Conservation (phyloP, 108 stramenopile species). For the Aurantiochytrium sp. region DNA sequence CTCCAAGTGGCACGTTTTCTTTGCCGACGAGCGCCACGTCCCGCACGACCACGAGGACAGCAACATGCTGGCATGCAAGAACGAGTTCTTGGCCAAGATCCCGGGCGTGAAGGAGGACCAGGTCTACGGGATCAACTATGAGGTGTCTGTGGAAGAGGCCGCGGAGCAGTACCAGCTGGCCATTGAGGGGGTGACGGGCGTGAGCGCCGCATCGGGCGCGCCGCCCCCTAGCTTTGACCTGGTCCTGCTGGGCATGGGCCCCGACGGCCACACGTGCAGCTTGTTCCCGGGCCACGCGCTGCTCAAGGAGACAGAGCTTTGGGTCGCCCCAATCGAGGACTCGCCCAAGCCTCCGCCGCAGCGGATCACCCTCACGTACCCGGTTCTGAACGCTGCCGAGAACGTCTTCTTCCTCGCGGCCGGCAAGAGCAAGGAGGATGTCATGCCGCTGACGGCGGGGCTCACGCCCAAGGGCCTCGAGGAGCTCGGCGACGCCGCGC, state of each 20-base stretch:
- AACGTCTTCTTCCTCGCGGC: conserved; percentile 74
- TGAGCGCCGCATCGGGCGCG: conserved; percentile 41
- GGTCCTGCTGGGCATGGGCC: conserved; percentile 88
- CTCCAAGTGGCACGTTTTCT: conserved; percentile 69
- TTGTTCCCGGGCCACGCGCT: conserved; percentile 83
- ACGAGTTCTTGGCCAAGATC: conserved; percentile 59
- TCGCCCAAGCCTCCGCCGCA: conserved; percentile 89
- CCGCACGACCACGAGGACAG: conserved; percentile 67
- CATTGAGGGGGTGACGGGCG: conserved; percentile 35
- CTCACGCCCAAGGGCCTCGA: background rate
- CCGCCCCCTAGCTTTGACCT: conserved; percentile 66
- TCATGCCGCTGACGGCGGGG: conserved; percentile 45
- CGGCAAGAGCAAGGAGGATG: conserved; percentile 62
- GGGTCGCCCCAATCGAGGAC: conserved; percentile 78
- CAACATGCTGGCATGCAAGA: conserved; percentile 65
- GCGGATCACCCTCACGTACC: conserved; percentile 85
- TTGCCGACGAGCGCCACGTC: conserved; percentile 93
- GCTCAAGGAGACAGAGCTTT: conserved; percentile 55
- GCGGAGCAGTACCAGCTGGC: conserved; percentile 66
- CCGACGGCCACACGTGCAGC: conserved; percentile 92
- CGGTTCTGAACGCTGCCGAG: conserved; percentile 65
- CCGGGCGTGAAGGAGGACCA: conserved; percentile 65
- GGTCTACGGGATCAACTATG: conserved; percentile 30
- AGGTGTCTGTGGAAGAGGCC: background rate
- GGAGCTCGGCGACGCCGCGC: background rate